Conservation (phyloP, 2,329 filamentous ascomycete species). For the Penicillium rolfsii region DNA sequence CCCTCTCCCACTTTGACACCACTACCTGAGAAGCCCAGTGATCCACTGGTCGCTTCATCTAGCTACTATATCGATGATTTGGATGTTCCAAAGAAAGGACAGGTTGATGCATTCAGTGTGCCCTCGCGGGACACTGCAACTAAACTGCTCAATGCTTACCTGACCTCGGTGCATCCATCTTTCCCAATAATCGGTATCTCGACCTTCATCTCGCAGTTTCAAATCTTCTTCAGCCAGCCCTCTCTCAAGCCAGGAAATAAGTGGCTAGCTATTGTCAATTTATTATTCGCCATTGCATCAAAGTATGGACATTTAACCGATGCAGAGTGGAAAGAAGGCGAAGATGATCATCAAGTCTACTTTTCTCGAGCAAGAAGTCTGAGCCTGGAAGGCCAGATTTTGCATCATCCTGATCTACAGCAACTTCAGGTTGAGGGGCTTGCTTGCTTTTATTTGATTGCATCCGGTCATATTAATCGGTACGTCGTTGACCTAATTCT, state of each 20-base stretch:
- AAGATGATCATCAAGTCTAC: slow-evolving; percentile 45
- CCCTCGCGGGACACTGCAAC: slow-evolving; percentile 44
- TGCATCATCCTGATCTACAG: slow-evolving; percentile 48
- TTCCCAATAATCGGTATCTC: slow-evolving; percentile 50
- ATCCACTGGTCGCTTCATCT: slow-evolving; percentile 34
- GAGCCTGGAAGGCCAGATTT: slow-evolving; percentile 44
- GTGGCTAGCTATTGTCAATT: slow-evolving; percentile 50
- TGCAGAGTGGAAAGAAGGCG: slow-evolving; percentile 41
- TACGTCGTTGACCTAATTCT: slow-evolving; percentile 24
- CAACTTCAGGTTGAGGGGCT: slow-evolving; percentile 49
- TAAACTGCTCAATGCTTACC: slow-evolving; percentile 46
- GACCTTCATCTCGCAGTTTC: slow-evolving; percentile 48
- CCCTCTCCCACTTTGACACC: slow-evolving; percentile 35
- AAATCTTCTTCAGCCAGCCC: slow-evolving; percentile 41
- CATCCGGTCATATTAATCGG: slow-evolving; percentile 49
- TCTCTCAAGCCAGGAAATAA: slow-evolving; percentile 43
- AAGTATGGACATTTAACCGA: slow-evolving; percentile 45
- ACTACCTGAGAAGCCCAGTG: slow-evolving; percentile 26
- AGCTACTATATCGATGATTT: slow-evolving; percentile 49
- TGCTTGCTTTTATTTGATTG: slow-evolving; percentile 47
- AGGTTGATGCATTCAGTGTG: slow-evolving; percentile 42
- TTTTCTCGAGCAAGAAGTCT: slow-evolving; percentile 47
- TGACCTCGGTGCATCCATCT: slow-evolving; percentile 48
- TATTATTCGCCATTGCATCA: slow-evolving; percentile 50
- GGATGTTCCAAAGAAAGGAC: slow-evolving; percentile 40